phyloP scores from a whole-genome alignment of 129 eudicot species.

The Artemisia argyi region DNA sequence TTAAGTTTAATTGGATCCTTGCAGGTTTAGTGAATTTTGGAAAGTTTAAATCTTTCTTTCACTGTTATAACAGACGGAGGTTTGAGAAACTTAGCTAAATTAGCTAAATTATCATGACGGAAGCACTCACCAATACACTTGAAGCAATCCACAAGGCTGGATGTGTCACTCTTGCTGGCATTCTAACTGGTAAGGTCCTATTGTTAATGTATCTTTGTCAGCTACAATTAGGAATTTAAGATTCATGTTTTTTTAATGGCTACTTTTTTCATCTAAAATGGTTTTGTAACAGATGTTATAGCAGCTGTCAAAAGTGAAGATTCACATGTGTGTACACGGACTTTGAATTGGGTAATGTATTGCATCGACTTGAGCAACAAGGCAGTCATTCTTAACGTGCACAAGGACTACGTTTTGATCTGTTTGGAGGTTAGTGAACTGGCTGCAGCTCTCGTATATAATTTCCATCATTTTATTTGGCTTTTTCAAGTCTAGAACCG shows the following conservation, averaged over 20 bases:
- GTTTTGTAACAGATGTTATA: constrained; percentile 63
- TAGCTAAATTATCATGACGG: constrained; percentile 59
- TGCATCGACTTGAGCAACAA: constrained; percentile 81
- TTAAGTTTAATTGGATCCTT: too few relatives aligned
- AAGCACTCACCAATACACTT: constrained; percentile 65
- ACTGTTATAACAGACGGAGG: too few relatives aligned
- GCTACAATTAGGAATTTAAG: too few relatives aligned
- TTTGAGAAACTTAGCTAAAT: too few relatives aligned
- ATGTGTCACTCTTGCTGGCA: constrained; percentile 66
- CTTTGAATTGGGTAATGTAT: constrained; percentile 75
- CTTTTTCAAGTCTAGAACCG: background rate
- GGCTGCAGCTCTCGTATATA: constrained; percentile 9
- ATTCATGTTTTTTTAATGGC: too few relatives aligned
- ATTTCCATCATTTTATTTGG: constrained; percentile 23
- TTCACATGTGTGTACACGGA: constrained; percentile 76
- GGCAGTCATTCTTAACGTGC: constrained; percentile 70
- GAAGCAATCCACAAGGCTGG: constrained; percentile 78
- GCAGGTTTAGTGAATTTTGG: too few relatives aligned
- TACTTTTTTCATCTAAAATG: constrained; percentile 11
- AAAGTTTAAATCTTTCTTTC: too few relatives aligned
- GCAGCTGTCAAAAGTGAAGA: constrained; percentile 78
- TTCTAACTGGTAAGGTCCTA: constrained; percentile 53
- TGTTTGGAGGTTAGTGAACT: constrained; percentile 66
- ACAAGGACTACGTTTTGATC: constrained; percentile 81
- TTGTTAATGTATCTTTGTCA: too few relatives aligned